Base-by-base conservation (phyloP, 2,329 filamentous ascomycete species). In the Penicillium hordei region DNA sequence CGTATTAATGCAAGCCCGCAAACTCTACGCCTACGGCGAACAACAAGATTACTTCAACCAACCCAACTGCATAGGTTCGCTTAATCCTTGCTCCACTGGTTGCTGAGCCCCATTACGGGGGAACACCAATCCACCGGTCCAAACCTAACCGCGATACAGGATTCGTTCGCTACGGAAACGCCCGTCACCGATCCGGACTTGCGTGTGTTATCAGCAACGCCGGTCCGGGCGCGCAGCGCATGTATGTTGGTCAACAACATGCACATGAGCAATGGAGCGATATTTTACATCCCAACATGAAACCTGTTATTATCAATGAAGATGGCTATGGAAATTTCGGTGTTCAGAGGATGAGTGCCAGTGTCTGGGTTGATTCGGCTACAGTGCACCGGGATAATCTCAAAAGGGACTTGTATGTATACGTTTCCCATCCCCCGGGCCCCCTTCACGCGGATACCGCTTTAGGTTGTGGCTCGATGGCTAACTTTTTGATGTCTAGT, bases 21-120 rank as follows among this genome's bases (percentile, higher is more conserved):
- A 85, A 65, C 75, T 88, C 7, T 90, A 86, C 67, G 86, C 87
- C 0, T 89, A 89, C 62, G 88, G 88, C 13, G 74, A 79, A 40
- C 87, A 89, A 68, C 75, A 80, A 49, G 82, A 89, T 64, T 89
- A 89, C 68, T 86, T 86, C 63, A 82, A 87, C 66, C 74, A 80
- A 17, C 74, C 80, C 23, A 83, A 83, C 53, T 88, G 85, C 70
- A 80, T 90, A 52, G 87, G 86, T 52, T n/a, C 12, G 67, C 65
- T 21, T 48, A 25, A 17, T 23, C 36, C 44, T 38, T 40, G 10
- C 23, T 19, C 46, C 29, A 21, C 12, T 31, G 1, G 9, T 33
- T 40, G 17, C n/a, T 15, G 21, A 17, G 34, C 34, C 29, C 25
- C 52, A 44, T 44, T 34, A 25, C 25, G 21, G 21, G 46, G 8